A percentile compares a stretch with the other conserved stretches of the same genome.
Evolutionary conservation across 2,329 filamentous ascomycete genomes (phyloP).

Genomic region (Gremmenia infestans): DNA sequence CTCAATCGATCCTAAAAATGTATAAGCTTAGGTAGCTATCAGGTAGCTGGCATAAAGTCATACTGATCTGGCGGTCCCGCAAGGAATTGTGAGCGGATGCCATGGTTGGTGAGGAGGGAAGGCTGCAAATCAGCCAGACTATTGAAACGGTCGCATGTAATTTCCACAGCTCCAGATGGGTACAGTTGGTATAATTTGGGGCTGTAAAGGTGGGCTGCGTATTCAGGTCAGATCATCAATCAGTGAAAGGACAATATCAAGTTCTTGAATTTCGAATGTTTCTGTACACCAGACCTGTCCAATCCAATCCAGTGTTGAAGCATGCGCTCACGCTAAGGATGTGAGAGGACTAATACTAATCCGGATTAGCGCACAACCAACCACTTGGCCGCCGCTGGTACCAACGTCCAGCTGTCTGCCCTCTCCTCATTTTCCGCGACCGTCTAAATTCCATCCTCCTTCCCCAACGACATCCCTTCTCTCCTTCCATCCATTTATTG

Average conservation of each 20-base stretch:
- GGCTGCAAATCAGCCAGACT: slow-evolving; percentile 32
- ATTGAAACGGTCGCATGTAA: slow-evolving; percentile 24
- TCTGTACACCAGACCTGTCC: background rate
- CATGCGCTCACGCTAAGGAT: background rate
- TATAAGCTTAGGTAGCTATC: slow-evolving; percentile 10
- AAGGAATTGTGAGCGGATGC: slow-evolving; percentile 52
- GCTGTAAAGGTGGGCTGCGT: background rate
- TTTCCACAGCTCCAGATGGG: slow-evolving; percentile 1
- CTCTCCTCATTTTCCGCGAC: slow-evolving; percentile 5
- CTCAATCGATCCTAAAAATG: slow-evolving; percentile 74
- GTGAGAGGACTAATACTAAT: background rate
- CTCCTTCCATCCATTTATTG: slow-evolving; percentile 12
- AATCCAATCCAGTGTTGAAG: background rate
- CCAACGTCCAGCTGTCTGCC: background rate
- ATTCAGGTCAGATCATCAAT: slow-evolving; percentile 15
- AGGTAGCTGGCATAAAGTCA: slow-evolving; percentile 29
- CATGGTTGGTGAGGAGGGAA: slow-evolving; percentile 39
- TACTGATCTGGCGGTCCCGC: slow-evolving; percentile 69
- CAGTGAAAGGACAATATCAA: slow-evolving; percentile 4
- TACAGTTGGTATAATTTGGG: background rate
- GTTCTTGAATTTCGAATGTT: background rate
- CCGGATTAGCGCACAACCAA: background rate
- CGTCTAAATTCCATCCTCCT: slow-evolving; percentile 7
- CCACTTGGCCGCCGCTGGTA: background rate
- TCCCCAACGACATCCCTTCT: slow-evolving; percentile 8